phyloP scores from a whole-genome alignment of 495 filamentous ascomycete genomes.

The Penicillium bialowiezense region DNA sequence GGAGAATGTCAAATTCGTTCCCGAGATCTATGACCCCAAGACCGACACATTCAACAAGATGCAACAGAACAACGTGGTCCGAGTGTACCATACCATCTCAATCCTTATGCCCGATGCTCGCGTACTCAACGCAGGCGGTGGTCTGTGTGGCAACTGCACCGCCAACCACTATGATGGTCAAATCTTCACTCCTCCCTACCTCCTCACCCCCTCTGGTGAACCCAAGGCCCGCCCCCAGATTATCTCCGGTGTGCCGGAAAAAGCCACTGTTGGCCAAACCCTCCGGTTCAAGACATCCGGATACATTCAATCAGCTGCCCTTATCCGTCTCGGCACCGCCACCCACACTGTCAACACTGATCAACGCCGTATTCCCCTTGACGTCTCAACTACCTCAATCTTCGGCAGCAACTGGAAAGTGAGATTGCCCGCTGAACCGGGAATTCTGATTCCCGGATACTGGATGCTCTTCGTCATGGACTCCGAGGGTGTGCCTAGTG shows the following conservation, averaged over 20 bases:
- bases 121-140: constrained; percentile 54
- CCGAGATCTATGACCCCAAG: constrained; percentile 52
- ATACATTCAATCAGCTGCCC: constrained; percentile 13
- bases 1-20: constrained; percentile 33
- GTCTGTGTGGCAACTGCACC: constrained; percentile 50
- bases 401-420: neutral
- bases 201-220: constrained; percentile 15
- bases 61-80: constrained; percentile 34
- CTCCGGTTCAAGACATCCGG: constrained; percentile 16
- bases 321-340: constrained; percentile 46
- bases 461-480: constrained; percentile 57
- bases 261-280: constrained; percentile 23
- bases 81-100: constrained; percentile 56
- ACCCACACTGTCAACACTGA: constrained; percentile 62
- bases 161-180: constrained; percentile 59
- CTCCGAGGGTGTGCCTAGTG: constrained; percentile 47
- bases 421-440: constrained; percentile 33
- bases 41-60: constrained; percentile 30
- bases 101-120: constrained; percentile 56
- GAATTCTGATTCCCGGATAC: constrained; percentile 53
- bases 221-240: constrained; percentile 7
- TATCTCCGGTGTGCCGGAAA: neutral
- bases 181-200: constrained; percentile 56
- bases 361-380: constrained; percentile 51
- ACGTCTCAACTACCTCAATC: neutral